Percentiles rank a stretch among this genome's conserved stretches.
Conservation (phyloP, 2,329 filamentous ascomycete species). For the Leptographium galeiforme region DNA sequence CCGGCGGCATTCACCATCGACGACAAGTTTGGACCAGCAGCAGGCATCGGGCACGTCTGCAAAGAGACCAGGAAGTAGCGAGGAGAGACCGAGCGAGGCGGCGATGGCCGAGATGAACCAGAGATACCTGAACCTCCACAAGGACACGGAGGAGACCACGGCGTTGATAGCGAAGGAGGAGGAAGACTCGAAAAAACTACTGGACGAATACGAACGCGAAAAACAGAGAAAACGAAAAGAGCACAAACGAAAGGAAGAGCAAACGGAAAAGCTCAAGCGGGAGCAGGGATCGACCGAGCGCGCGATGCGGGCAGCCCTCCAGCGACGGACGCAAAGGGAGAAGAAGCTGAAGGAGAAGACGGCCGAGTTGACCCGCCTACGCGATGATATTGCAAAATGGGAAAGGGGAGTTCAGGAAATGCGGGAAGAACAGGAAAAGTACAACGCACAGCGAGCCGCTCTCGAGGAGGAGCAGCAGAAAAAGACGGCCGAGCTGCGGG, state of each 20-base stretch:
- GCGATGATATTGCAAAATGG: conserved; percentile 58
- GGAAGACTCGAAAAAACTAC: conserved; percentile 50
- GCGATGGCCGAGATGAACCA: conserved; percentile 68
- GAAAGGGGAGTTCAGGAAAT: conserved; percentile 49
- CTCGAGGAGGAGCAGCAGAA: conserved; percentile 37
- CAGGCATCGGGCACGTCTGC: conserved; percentile 5
- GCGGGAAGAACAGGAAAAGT: conserved; percentile 39
- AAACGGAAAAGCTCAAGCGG: conserved; percentile 69
- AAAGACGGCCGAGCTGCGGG: conserved; percentile 37
- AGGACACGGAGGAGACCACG: conserved; percentile 70
- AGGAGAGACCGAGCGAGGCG: conserved; percentile 44
- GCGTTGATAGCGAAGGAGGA: conserved; percentile 59
- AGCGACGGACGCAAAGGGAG: conserved; percentile 67
- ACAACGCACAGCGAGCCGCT: conserved; percentile 37
- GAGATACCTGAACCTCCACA: conserved; percentile 64
- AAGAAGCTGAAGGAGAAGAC: conserved; percentile 55
- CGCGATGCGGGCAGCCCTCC: conserved; percentile 67
- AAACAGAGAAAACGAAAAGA: conserved; percentile 65
- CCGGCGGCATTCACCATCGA: conserved; percentile 63
- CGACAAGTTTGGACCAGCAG: conserved; percentile 39
- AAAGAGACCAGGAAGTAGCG: conserved; percentile 16
- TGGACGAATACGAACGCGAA: conserved; percentile 60
- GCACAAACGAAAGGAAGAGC: conserved; percentile 82
- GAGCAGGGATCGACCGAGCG: conserved; percentile 70
- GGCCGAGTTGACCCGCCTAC: conserved; percentile 53